Evolutionary conservation across 208 protist species (phyloP).

Genomic region (Leishmania tarentolae): DNA sequence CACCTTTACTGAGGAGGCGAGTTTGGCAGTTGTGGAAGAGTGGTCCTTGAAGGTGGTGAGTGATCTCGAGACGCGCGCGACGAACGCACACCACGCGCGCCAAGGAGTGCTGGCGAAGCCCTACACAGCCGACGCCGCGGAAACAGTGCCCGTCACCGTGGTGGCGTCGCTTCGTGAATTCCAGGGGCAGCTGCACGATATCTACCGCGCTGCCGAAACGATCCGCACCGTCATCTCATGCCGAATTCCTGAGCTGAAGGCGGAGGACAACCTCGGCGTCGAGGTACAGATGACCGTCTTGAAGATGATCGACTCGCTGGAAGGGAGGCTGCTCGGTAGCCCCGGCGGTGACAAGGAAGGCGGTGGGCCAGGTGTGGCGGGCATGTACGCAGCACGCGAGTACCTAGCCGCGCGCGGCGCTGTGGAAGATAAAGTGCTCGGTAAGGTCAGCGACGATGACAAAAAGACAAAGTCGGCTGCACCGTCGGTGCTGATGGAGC

Average conservation of each 20-base stretch:
- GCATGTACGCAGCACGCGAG: slow-evolving; percentile 52
- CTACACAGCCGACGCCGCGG: slow-evolving; percentile 24
- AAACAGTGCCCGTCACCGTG: slow-evolving; percentile 33
- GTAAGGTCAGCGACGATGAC: slow-evolving; percentile 35
- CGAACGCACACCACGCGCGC: slow-evolving; percentile 27
- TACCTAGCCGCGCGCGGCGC: slow-evolving; percentile 58
- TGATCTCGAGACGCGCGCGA: slow-evolving; percentile 31
- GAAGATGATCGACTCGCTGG: slow-evolving; percentile 60
- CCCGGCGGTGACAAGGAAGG: slow-evolving; percentile 52
- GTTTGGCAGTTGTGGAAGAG: slow-evolving; percentile 43
- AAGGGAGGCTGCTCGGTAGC: slow-evolving; percentile 39
- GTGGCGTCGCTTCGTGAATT: slow-evolving; percentile 49
- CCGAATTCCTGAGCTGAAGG: slow-evolving; percentile 82
- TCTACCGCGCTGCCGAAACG: slow-evolving; percentile 53
- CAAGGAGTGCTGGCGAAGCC: slow-evolving; percentile 14
- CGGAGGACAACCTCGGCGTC: slow-evolving; percentile 89
- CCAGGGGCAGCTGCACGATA: slow-evolving; percentile 39
- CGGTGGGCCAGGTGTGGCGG: slow-evolving; percentile 14
- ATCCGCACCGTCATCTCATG: slow-evolving; percentile 71
- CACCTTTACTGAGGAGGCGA: slow-evolving; percentile 56
- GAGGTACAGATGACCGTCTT: slow-evolving; percentile 76
- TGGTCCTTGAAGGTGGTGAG: slow-evolving; percentile 49
- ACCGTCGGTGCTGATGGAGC: slow-evolving; percentile 59
- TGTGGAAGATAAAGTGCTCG: slow-evolving; percentile 80
- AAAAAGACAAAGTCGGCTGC: slow-evolving; percentile 40